A percentile compares a stretch with the other conserved stretches of the same genome.
These are phyloP conservation scores for Diaporthe nobilis DNA, from an alignment of 2,329 filamentous ascomycete species.

Conservation along the genomic window DNA sequence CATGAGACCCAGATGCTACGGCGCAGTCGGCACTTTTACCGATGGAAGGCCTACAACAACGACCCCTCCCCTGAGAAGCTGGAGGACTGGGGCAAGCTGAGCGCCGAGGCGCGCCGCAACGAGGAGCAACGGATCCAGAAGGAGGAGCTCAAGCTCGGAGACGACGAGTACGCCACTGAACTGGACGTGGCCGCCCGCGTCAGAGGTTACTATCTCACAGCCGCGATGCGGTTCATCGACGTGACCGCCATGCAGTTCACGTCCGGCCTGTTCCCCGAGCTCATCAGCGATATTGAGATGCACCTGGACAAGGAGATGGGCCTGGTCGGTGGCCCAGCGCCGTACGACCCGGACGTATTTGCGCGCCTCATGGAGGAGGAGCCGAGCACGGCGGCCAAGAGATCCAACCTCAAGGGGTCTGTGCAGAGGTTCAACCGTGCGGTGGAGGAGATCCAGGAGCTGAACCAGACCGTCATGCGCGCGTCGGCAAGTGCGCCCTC, in stretches of 20 bases:
- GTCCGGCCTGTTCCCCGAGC: constrained; percentile 63
- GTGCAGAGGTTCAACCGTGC: constrained; percentile 52
- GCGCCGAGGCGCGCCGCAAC: constrained; percentile 60
- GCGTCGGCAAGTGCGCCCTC: constrained; percentile 15
- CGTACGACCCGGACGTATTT: constrained; percentile 45
- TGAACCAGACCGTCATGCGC: constrained; percentile 47
- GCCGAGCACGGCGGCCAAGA: constrained; percentile 48
- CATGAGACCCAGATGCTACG: constrained; percentile 62
- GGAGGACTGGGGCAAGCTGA: constrained; percentile 61
- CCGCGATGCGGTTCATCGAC: constrained; percentile 76
- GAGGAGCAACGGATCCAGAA: constrained; percentile 59
- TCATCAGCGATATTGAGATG: constrained; percentile 56
- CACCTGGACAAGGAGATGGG: constrained; percentile 62
- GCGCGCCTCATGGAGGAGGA: constrained; percentile 56
- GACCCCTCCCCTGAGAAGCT: constrained; percentile 48
- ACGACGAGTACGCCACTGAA: constrained; percentile 72
- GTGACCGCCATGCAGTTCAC: constrained; percentile 62
- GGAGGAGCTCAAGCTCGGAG: constrained; percentile 63
- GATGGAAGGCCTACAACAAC: constrained; percentile 59
- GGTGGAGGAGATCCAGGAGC: constrained; percentile 52
- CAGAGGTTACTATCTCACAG: constrained; percentile 78
- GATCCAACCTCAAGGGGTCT: constrained; percentile 51
- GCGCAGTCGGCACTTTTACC: constrained; percentile 63
- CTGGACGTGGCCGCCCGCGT: constrained; percentile 74
- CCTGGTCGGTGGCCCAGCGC: constrained; percentile 48